These are phyloP conservation scores for Poteriospumella lacustris DNA, from an alignment of 108 stramenopile genomes.

Conservation along the genomic window DNA sequence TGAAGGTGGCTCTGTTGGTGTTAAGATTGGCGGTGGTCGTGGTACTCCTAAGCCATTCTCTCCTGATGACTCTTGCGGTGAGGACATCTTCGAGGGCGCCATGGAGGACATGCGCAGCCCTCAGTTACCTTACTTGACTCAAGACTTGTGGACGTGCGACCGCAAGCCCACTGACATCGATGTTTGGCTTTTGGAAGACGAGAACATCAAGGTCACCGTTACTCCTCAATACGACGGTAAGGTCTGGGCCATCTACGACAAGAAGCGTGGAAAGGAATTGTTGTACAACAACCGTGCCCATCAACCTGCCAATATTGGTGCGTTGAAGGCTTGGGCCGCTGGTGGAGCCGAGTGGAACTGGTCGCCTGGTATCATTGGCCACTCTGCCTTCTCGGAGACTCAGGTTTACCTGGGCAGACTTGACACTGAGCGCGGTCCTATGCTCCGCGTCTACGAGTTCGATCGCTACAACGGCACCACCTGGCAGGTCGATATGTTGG, in stretches of 20 bases:
- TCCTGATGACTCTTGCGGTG: constrained; percentile 31
- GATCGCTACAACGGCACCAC: constrained; percentile 28
- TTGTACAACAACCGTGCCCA: constrained; percentile 27
- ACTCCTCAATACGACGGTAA: constrained; percentile 29
- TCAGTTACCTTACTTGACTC: constrained; percentile 26
- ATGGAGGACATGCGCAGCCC: constrained; percentile 30
- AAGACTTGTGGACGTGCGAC: constrained; percentile 30
- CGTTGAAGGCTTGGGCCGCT: constrained; percentile 29
- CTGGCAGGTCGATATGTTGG: constrained; percentile 29
- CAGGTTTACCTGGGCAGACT: constrained; percentile 3
- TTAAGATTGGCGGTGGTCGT: constrained; percentile 25
- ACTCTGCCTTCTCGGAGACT: constrained; percentile 25
- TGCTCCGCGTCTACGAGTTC: constrained; percentile 26
- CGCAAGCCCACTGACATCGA: constrained; percentile 10
- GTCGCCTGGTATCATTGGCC: constrained; percentile 26
- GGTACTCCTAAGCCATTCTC: constrained; percentile 20
- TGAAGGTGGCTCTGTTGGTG: constrained; percentile 28
- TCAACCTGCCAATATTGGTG: constrained; percentile 32
- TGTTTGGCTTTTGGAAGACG: constrained; percentile 9
- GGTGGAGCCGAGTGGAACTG: constrained; percentile 32
- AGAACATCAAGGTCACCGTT: constrained; percentile 21
- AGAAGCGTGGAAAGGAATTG: constrained; percentile 17
- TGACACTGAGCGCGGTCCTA: constrained; percentile 1
- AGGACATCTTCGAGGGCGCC: constrained; percentile 27
- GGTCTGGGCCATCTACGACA: constrained; percentile 29